Percentiles rank a stretch among this genome's conserved stretches.
Conservation (phyloP, 306 rosid species). For the Myrica gale region DNA sequence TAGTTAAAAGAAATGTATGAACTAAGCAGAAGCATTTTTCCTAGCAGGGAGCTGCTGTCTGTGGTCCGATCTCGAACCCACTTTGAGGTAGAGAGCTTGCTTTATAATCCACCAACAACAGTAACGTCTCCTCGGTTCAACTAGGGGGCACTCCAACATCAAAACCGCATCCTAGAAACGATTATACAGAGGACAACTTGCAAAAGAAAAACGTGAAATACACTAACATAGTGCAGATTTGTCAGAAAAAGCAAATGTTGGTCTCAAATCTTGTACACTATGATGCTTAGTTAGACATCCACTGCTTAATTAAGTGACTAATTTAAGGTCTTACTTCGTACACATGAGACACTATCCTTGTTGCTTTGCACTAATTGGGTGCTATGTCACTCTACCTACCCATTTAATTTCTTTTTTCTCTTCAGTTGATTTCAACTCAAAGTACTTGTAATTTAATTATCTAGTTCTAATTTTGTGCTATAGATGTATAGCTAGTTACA, state of each 20-base stretch:
- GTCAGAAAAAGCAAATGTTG: constrained; percentile 1
- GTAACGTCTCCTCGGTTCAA: constrained; percentile 17
- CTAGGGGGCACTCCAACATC: constrained; percentile 16
- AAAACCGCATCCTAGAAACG: not conserved
- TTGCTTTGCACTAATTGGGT: not conserved
- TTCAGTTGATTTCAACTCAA: too few species aligned
- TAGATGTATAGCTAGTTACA: too few species aligned
- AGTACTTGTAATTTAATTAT: too few species aligned
- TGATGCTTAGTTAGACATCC: constrained; percentile 14
- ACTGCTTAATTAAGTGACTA: constrained; percentile 24
- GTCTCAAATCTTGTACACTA: constrained; percentile 13
- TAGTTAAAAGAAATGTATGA: constrained; percentile 15
- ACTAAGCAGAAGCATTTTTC: constrained; percentile 2
- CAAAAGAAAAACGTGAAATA: constrained; percentile 4
- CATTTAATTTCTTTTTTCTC: not conserved
- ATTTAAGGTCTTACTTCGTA: constrained; percentile 10
- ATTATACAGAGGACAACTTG: not conserved
- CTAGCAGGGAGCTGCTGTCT: constrained; percentile 26
- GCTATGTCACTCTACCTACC: not conserved
- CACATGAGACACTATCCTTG: not conserved
- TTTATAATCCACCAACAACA: constrained; percentile 35
- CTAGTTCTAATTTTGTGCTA: too few species aligned
- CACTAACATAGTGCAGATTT: not conserved
- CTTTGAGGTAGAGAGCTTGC: constrained; percentile 32
- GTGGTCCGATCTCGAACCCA: constrained; percentile 29